A percentile compares a stretch with the other conserved stretches of the same genome.
These are phyloP conservation scores for Lactifluus echinatus DNA, from an alignment of 768 basidiomycete genomes.

Conservation along the genomic window DNA sequence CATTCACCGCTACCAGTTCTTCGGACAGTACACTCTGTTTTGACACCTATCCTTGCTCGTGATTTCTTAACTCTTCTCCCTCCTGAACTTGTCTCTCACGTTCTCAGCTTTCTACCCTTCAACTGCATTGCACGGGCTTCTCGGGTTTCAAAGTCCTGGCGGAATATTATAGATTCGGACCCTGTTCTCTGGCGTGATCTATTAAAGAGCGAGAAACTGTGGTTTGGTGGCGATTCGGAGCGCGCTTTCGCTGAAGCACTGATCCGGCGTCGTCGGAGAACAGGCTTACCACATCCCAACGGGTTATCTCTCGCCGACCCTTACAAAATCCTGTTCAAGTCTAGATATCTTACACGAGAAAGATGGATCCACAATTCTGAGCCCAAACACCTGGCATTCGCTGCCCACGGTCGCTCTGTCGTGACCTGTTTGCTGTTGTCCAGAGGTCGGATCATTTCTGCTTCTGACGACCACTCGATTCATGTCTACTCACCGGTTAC, in stretches of 20 bases:
- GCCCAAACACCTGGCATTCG: conserved; percentile 73
- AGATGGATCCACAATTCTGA: conserved; percentile 71
- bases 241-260: conserved; percentile 70
- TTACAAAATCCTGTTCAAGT: conserved; percentile 90
- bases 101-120: conserved; percentile 79
- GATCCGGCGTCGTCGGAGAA: conserved; percentile 46
- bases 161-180: conserved; percentile 86
- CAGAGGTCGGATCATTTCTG: conserved; percentile 88
- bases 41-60: conserved; percentile 84
- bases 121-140: conserved; percentile 78
- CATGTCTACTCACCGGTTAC: conserved; percentile 87
- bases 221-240: conserved; percentile 85
- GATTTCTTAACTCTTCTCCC: conserved; percentile 92
- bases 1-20: conserved; percentile 89
- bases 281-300: conserved; percentile 32
- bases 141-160: conserved; percentile 84
- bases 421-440: conserved; percentile 97
- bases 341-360: conserved; percentile 68
- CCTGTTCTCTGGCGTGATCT: conserved; percentile 85
- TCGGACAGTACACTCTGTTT: conserved; percentile 78
- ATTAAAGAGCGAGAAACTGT: conserved; percentile 73
- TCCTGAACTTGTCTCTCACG: conserved; percentile 82
- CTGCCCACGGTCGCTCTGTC: conserved; percentile 82
- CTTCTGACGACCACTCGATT: conserved; percentile 95
- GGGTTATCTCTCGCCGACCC: conserved; percentile 72